Evolutionary conservation across 192 early-diverging fungal species (phyloP).

Genomic region (Haplosporangium gracile): DNA sequence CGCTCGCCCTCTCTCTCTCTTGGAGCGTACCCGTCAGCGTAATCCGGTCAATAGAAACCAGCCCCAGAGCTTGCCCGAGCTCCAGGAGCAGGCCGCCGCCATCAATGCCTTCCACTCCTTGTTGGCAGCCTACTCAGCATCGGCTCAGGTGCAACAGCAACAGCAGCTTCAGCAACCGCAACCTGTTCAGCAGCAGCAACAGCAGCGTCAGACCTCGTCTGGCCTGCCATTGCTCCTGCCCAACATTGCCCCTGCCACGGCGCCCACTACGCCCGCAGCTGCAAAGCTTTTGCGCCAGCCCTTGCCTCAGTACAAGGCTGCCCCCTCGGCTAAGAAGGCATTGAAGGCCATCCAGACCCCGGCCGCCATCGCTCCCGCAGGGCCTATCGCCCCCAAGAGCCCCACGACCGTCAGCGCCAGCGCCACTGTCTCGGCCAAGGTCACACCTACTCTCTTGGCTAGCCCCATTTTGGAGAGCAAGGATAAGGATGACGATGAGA

Average conservation of each 20-base stretch:
- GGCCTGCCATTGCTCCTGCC: slow-evolving; percentile 55
- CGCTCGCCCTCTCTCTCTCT: slow-evolving; percentile 47
- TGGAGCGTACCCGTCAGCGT: slow-evolving; percentile 55
- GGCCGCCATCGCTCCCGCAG: slow-evolving; percentile 25
- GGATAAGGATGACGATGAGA: slow-evolving; percentile 6
- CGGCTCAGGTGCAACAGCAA: slow-evolving; percentile 56
- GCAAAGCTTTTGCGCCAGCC: slow-evolving; percentile 59
- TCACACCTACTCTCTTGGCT: neutral
- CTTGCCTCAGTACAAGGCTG: slow-evolving; percentile 56
- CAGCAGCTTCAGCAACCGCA: slow-evolving; percentile 62
- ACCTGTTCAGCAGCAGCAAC: slow-evolving; percentile 50
- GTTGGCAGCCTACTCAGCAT: slow-evolving; percentile 57
- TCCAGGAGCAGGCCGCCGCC: slow-evolving; percentile 56
- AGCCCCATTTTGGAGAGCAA: slow-evolving; percentile 1
- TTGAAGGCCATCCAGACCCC: slow-evolving; percentile 22
- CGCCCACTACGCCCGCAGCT: slow-evolving; percentile 62
- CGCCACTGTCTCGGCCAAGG: slow-evolving; percentile 12
- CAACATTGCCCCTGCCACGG: slow-evolving; percentile 60
- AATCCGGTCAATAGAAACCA: slow-evolving; percentile 36
- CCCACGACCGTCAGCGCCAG: slow-evolving; percentile 36
- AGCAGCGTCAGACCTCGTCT: slow-evolving; percentile 42
- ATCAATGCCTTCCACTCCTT: slow-evolving; percentile 58
- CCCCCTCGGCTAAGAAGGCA: slow-evolving; percentile 26
- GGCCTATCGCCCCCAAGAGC: slow-evolving; percentile 47
- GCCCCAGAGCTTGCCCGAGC: slow-evolving; percentile 36